Conservation (phyloP, 306 rosid genomes). For the Trifolium subterraneum region DNA sequence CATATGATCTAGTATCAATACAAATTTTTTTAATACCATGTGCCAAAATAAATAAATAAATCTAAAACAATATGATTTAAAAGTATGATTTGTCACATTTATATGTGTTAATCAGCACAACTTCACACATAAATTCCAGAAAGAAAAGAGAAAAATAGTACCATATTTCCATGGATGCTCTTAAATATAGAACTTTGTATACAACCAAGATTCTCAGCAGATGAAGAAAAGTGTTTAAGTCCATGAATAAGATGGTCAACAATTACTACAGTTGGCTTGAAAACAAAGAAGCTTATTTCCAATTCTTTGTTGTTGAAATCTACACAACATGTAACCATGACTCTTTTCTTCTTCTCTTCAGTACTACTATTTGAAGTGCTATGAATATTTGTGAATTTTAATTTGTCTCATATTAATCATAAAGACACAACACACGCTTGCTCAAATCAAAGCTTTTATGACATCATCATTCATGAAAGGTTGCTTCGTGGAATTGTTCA, state of each 20-base stretch:
- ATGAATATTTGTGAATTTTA: no score
- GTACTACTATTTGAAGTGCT: no score
- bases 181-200: slow-evolving; percentile 66
- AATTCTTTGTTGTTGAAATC: slow-evolving; percentile 61
- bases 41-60: slow-evolving; percentile 1
- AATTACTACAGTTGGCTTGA: slow-evolving; percentile 71
- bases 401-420: slow-evolving; percentile 7
- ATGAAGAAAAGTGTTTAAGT: slow-evolving; percentile 57
- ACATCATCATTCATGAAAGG: slow-evolving; percentile 25
- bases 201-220: slow-evolving; percentile 71
- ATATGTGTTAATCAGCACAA: not conserved
- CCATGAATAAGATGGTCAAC: slow-evolving; percentile 61
- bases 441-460: not conserved
- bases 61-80: not conserved
- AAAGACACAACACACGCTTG: no score
- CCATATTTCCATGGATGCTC: slow-evolving; percentile 91
- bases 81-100: no score
- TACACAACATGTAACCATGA: slow-evolving; percentile 60
- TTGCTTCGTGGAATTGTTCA: slow-evolving; percentile 39
- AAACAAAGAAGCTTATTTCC: slow-evolving; percentile 61
- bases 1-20: slow-evolving; percentile 66
- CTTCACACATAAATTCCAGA: not conserved
- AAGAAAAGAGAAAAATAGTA: slow-evolving; percentile 7
- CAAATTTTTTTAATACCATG: slow-evolving; percentile 8
- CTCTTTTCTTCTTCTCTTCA: not conserved